Conservation (phyloP, 371 early-diverging fungal genomes). For the Vairimorpha apis region DNA sequence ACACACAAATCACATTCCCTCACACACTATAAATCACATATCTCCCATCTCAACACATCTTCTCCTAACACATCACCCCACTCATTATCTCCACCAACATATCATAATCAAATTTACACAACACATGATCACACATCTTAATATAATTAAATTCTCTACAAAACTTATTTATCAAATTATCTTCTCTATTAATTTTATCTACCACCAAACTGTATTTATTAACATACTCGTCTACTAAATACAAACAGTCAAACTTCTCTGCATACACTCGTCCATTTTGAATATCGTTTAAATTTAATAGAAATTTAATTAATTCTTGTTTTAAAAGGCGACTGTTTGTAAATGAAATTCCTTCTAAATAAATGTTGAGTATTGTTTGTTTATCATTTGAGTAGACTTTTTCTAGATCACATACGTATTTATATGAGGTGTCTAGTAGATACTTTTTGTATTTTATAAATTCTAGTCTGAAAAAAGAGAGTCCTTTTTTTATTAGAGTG, state of each 20-base stretch:
- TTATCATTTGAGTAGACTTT: slow-evolving; percentile 4
- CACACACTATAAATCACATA: too few relatives aligned
- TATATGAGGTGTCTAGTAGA: background rate
- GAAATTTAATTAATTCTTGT: slow-evolving; percentile 32
- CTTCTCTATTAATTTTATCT: background rate
- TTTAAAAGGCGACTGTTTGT: slow-evolving; percentile 20
- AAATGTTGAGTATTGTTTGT: slow-evolving; percentile 34
- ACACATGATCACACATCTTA: background rate
- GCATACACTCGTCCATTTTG: slow-evolving; percentile 19
- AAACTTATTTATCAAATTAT: background rate
- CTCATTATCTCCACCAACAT: background rate
- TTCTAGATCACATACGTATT: slow-evolving; percentile 23
- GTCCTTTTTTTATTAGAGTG: slow-evolving; percentile 28
- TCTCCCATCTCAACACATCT: too few relatives aligned
- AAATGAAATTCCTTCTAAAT: slow-evolving; percentile 20
- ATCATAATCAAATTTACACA: background rate
- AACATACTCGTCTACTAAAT: background rate
- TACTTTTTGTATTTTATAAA: slow-evolving; percentile 24
- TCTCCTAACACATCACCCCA: background rate
- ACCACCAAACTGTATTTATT: background rate
- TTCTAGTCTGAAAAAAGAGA: slow-evolving; percentile 19
- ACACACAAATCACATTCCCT: too few relatives aligned
- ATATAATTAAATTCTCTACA: background rate
- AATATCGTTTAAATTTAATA: slow-evolving; percentile 28
- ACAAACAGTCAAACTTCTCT: slow-evolving; percentile 6